Evolutionary conservation across 306 rosid genomes (phyloP), one percentile per base, ranked within the genome.

Genomic region (Lathyrus oleraceus): DNA sequence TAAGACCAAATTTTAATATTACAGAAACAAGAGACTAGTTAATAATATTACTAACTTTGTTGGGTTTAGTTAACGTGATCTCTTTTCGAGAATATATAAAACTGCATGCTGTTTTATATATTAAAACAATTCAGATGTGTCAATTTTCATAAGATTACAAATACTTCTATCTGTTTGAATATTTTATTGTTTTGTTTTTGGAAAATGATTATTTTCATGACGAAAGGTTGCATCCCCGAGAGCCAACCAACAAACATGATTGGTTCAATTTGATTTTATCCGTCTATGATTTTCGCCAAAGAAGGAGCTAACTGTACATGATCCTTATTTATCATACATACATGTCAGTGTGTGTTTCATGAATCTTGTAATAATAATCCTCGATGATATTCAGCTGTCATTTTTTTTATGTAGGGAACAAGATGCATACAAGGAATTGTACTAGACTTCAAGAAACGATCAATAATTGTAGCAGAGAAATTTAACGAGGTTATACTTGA

Each of bases 381-480:
- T 10, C 5, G 15, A 3, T 21, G 35, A 53, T 21, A 21, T 21
- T 53, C 15, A 53, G 2, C 0, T 10, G 15, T 30, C 35, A 30
- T 30, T 53, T 45, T 53, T 73, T 67, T 17, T 54, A 63, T 44
- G 63, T 8, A 84, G 91, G 85, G 87, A 45, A 78, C 76, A 32
- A 65, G 73, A 77, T 1, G 6, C 4, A 63, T 81, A 48, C 78
- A 75, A 66, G 95, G 89, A 44, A 79, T 88, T 10, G 81, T 81
- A 60, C 78, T 86, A 30, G 95, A 84, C 83, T 76, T 78, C 3
- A 44, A 63, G 70, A 57, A 23, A 77, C 1, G 13, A n/a, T 2
- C 80, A 64, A 35, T 35, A 2, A 35, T 35, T 35, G 39, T 35
- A 64, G 84, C 9, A 43, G 80, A 80, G 79, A 57, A 61, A 71